phyloP scores from a whole-genome alignment of 2,329 filamentous ascomycete genomes.

The Penicillium concentricum region DNA sequence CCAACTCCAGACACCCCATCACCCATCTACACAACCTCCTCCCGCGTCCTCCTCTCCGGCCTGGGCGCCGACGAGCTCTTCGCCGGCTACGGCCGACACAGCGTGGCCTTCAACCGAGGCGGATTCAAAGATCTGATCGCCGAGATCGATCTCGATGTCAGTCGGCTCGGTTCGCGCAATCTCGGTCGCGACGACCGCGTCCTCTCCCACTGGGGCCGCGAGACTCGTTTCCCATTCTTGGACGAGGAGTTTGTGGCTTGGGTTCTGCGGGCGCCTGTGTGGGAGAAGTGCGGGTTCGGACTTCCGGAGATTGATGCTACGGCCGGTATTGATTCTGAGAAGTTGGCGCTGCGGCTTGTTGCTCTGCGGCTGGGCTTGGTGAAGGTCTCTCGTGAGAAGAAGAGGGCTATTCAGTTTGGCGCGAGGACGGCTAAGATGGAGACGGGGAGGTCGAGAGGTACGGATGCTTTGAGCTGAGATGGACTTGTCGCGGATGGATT shows the following conservation, averaged over 20 bases:
- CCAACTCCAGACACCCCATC: not conserved
- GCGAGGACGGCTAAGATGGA: slow-evolving; percentile 83
- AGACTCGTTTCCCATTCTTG: slow-evolving; percentile 85
- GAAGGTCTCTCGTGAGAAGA: slow-evolving; percentile 79
- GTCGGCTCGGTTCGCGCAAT: slow-evolving; percentile 86
- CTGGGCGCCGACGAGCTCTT: slow-evolving; percentile 96
- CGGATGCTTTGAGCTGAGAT: slow-evolving; percentile 49
- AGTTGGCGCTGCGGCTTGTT: slow-evolving; percentile 75
- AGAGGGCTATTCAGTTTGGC: slow-evolving; percentile 85
- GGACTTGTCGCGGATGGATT: not conserved
- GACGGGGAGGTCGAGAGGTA: slow-evolving; percentile 63
- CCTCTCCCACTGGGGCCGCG: slow-evolving; percentile 83
- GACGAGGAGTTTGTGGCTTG: slow-evolving; percentile 84
- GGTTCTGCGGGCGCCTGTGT: slow-evolving; percentile 71
- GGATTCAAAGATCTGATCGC: slow-evolving; percentile 72
- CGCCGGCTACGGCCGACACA: slow-evolving; percentile 85
- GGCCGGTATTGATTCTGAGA: slow-evolving; percentile 60
- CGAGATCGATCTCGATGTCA: slow-evolving; percentile 82
- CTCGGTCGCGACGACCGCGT: slow-evolving; percentile 90
- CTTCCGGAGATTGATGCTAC: slow-evolving; percentile 35
- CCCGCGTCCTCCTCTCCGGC: slow-evolving; percentile 84
- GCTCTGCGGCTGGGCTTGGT: slow-evolving; percentile 72
- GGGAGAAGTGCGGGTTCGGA: slow-evolving; percentile 88
- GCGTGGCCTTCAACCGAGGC: slow-evolving; percentile 67
- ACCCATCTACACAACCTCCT: slow-evolving; percentile 62